Evolutionary conservation across 176 grass and related monocot species (phyloP).

Genomic region (Saccharum officinarum): DNA sequence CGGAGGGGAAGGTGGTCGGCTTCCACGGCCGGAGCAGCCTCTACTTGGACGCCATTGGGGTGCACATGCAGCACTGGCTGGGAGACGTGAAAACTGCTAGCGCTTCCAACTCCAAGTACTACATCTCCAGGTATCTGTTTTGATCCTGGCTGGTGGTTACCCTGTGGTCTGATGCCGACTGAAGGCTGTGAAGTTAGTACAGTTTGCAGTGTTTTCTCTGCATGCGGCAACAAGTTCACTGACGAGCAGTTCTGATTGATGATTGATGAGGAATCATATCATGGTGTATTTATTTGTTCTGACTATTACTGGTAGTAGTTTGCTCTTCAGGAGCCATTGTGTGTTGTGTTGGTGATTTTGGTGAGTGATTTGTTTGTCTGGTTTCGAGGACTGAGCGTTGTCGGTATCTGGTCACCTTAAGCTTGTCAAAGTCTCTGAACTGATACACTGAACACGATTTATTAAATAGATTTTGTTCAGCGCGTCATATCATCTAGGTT

Average conservation of each 20-base stretch:
- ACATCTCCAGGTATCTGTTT: slow-evolving; percentile 73
- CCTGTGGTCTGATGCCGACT: not conserved
- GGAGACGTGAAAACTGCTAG: slow-evolving; percentile 45
- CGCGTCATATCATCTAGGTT: not conserved
- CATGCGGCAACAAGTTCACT: not conserved
- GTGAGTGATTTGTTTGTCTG: not conserved
- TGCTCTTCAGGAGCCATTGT: not conserved
- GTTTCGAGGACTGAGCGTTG: not conserved
- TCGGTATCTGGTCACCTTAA: not conserved
- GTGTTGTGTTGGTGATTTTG: not conserved
- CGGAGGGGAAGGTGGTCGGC: slow-evolving; percentile 81
- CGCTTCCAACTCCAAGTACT: slow-evolving; percentile 41
- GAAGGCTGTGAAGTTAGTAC: not conserved
- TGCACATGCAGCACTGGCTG: slow-evolving; percentile 94
- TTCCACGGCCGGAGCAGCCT: slow-evolving; percentile 81
- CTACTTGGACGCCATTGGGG: slow-evolving; percentile 81
- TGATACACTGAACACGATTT: not conserved
- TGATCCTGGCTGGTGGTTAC: slow-evolving; percentile 11
- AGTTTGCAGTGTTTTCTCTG: not conserved
- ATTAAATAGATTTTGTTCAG: not conserved
- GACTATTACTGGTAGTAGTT: not conserved
- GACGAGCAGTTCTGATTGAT: not conserved
- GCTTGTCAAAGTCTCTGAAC: not conserved
- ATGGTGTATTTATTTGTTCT: not conserved
- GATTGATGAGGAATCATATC: not conserved